These are phyloP conservation scores for Ustilago hordei DNA, from an alignment of 1,284 basidiomycete species.

Conservation along the genomic window DNA sequence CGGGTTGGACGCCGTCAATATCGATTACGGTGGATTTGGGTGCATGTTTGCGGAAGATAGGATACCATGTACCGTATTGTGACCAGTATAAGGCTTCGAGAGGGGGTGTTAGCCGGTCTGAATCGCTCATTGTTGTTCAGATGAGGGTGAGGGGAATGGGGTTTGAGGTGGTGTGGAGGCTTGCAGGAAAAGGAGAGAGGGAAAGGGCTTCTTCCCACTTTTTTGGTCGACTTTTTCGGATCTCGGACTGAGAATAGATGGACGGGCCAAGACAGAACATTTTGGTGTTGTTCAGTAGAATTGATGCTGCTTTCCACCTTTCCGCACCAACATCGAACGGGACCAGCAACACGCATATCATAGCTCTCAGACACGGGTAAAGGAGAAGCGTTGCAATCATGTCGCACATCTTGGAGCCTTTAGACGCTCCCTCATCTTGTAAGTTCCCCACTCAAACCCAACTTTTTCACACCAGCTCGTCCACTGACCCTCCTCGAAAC, in stretches of 20 bases:
- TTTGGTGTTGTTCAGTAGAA: neutral
- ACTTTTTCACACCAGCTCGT: too few species aligned
- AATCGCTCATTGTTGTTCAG: conserved; percentile 1
- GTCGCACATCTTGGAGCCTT: conserved; percentile 84
- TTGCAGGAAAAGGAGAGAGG: neutral
- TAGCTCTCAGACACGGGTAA: neutral
- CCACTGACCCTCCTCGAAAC: neutral
- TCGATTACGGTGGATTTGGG: conserved; percentile 84
- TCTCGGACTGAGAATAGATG: neutral
- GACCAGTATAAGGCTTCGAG: conserved; percentile 72
- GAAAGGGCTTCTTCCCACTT: neutral
- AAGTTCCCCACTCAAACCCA: conserved; percentile 72
- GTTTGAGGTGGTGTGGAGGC: neutral
- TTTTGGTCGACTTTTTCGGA: conserved; percentile 6
- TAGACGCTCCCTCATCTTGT: conserved; percentile 95
- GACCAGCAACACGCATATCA: neutral
- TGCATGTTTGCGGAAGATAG: conserved; percentile 77
- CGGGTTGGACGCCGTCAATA: conserved; percentile 74
- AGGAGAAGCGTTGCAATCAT: conserved; percentile 71
- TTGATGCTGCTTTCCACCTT: neutral
- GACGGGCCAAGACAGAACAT: conserved; percentile 9
- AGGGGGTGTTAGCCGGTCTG: conserved; percentile 73
- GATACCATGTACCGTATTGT: conserved; percentile 90
- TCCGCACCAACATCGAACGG: neutral
- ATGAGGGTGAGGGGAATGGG: neutral